These are phyloP conservation scores for Fusarium decemcellulare DNA, from an alignment of 2,329 filamentous ascomycete species.

Conservation along the genomic window DNA sequence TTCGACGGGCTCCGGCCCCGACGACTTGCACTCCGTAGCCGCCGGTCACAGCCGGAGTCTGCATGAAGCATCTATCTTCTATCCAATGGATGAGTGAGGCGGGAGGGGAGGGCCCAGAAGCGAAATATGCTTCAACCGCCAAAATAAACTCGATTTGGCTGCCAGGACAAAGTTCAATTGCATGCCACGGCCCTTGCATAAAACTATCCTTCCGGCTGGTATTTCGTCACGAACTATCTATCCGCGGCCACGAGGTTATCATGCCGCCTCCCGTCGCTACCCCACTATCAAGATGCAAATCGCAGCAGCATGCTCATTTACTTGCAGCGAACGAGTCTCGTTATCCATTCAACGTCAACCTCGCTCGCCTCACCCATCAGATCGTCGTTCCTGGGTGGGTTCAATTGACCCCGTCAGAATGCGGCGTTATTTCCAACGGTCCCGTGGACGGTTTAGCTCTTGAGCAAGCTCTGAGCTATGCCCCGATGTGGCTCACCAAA, in stretches of 20 bases:
- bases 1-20: conserved; percentile 5
- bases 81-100: conserved; percentile 13
- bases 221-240: conserved; percentile 31
- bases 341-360: conserved; percentile 19
- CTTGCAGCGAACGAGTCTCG: conserved; percentile 21
- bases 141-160: conserved; percentile 14
- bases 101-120: background rate
- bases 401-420: conserved; percentile 29
- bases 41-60: conserved; percentile 13
- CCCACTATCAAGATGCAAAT: conserved; percentile 33
- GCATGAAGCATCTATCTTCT: conserved; percentile 14
- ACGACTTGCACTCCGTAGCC: conserved; percentile 7
- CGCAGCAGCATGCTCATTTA: conserved; percentile 13
- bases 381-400: conserved; percentile 10
- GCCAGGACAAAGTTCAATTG: conserved; percentile 13
- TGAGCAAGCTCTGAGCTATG: conserved; percentile 17
- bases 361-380: conserved; percentile 27
- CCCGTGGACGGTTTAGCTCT: conserved; percentile 37
- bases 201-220: conserved; percentile 32
- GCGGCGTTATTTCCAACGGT: conserved; percentile 40
- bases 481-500: conserved; percentile 35
- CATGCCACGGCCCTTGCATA: conserved; percentile 36
- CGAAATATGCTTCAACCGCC: conserved; percentile 19
- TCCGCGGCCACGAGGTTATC: conserved; percentile 31
- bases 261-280: conserved; percentile 26